phyloP scores from a whole-genome alignment of 495 filamentous ascomycete species.

The Xylaria venustula region DNA sequence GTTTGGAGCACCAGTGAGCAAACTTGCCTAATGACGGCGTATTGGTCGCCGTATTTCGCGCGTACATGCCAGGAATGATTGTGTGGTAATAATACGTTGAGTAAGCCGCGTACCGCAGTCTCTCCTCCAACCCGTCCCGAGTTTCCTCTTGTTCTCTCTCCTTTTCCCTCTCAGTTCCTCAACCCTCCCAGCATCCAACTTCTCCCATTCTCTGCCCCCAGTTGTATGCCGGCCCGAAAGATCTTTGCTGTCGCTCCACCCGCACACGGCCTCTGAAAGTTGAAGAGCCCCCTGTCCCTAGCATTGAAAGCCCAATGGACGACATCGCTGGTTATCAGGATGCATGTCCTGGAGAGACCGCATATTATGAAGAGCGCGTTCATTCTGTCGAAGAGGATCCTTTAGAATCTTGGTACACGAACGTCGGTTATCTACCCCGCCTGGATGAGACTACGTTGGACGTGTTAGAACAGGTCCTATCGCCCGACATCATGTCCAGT shows the following conservation, averaged over 20 bases:
- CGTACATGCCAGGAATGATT: no score
- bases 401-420: not conserved
- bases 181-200: not conserved
- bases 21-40: no score
- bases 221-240: not conserved
- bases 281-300: not conserved
- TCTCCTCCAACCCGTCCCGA: not conserved
- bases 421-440: not conserved
- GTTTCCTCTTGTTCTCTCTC: not conserved
- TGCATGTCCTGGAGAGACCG: no score
- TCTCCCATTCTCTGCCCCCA: not conserved
- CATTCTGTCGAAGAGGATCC: not conserved
- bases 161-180: not conserved
- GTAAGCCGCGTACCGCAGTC: no score
- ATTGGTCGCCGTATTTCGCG: no score
- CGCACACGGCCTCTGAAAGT: not conserved
- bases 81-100: no score
- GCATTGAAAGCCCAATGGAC: not conserved
- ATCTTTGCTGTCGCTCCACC: not conserved
- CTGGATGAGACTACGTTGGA: not conserved
- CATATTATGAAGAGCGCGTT: not conserved
- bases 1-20: no score
- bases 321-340: not conserved
- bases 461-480: slow-evolving; percentile 1
- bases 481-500: not conserved